A percentile compares a stretch with the other conserved stretches of the same genome.
These are phyloP conservation scores for Dalechampia spathulata DNA, from an alignment of 441 rosid genomes.

Conservation along the genomic window DNA sequence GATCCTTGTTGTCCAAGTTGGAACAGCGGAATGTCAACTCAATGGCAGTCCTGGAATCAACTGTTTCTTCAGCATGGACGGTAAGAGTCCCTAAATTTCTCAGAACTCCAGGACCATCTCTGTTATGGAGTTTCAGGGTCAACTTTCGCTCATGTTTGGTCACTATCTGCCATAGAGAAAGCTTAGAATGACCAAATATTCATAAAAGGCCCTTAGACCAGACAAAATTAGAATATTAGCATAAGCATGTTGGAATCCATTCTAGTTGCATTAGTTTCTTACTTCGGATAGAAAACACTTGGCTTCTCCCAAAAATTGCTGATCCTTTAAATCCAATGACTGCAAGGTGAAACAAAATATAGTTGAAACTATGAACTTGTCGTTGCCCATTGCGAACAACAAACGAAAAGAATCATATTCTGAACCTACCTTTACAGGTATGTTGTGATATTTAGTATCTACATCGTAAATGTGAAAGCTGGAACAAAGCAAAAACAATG, in stretches of 20 bases:
- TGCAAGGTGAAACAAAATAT: constrained; percentile 23
- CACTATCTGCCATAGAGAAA: constrained; percentile 39
- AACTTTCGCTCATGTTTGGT: constrained; percentile 41
- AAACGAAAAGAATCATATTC: neutral
- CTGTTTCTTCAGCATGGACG: constrained; percentile 62
- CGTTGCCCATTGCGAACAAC: too few relatives aligned
- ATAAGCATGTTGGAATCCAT: neutral
- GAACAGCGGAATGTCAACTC: constrained; percentile 47
- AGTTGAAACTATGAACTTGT: too few relatives aligned
- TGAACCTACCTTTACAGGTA: constrained; percentile 52
- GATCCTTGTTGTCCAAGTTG: constrained; percentile 57
- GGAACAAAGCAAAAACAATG: constrained; percentile 10
- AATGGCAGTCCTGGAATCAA: constrained; percentile 47
- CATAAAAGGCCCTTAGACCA: too few relatives aligned
- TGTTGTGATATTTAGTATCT: constrained; percentile 57
- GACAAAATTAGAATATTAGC: too few relatives aligned
- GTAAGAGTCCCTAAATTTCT: constrained; percentile 53
- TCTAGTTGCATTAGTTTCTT: constrained; percentile 3
- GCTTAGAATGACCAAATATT: neutral
- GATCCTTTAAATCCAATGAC: constrained; percentile 60
- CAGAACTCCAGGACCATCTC: constrained; percentile 22
- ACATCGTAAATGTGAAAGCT: constrained; percentile 67
- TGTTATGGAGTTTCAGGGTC: constrained; percentile 45
- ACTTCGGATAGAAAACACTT: constrained; percentile 72
- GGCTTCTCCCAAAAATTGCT: constrained; percentile 80